These are phyloP conservation scores for Xylaria sp. DNA, from an alignment of 2,329 filamentous ascomycete genomes.

Conservation along the genomic window DNA sequence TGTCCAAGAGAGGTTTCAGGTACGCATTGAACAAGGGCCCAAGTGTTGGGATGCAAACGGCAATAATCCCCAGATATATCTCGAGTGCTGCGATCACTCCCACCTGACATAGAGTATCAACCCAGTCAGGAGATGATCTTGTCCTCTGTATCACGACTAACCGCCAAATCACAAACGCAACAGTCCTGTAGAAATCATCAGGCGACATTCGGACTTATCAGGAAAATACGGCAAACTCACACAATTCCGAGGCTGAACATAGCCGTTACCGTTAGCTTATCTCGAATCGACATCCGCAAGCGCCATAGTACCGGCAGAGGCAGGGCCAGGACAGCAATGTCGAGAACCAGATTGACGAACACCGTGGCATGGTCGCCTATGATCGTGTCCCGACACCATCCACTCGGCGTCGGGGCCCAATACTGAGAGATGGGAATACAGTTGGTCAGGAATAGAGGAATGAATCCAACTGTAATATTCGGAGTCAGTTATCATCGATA, in stretches of 20 bases:
- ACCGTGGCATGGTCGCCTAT: slow-evolving; percentile 43
- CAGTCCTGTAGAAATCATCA: slow-evolving; percentile 43
- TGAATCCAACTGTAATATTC: slow-evolving; percentile 42
- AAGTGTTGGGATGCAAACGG: slow-evolving; percentile 57
- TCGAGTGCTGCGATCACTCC: slow-evolving; percentile 54
- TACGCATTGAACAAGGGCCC: slow-evolving; percentile 52
- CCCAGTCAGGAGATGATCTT: slow-evolving; percentile 38
- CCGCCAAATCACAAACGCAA: slow-evolving; percentile 55
- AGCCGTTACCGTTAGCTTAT: slow-evolving; percentile 49
- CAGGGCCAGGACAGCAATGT: slow-evolving; percentile 53
- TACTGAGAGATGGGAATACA: slow-evolving; percentile 49
- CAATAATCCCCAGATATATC: slow-evolving; percentile 55
- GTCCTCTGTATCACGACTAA: slow-evolving; percentile 47
- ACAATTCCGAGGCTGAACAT: slow-evolving; percentile 51
- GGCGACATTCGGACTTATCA: not conserved
- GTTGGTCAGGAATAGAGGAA: slow-evolving; percentile 49
- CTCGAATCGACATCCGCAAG: slow-evolving; percentile 54
- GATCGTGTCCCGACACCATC: slow-evolving; percentile 53
- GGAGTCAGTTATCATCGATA: slow-evolving; percentile 7
- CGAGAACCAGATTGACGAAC: slow-evolving; percentile 46
- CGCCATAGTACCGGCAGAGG: slow-evolving; percentile 57
- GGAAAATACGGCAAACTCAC: slow-evolving; percentile 39
- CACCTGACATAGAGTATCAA: slow-evolving; percentile 47
- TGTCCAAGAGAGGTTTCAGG: slow-evolving; percentile 21
- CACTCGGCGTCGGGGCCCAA: slow-evolving; percentile 49